Conservation (phyloP, 306 rosid genomes). For the Sicyos baderoa region DNA sequence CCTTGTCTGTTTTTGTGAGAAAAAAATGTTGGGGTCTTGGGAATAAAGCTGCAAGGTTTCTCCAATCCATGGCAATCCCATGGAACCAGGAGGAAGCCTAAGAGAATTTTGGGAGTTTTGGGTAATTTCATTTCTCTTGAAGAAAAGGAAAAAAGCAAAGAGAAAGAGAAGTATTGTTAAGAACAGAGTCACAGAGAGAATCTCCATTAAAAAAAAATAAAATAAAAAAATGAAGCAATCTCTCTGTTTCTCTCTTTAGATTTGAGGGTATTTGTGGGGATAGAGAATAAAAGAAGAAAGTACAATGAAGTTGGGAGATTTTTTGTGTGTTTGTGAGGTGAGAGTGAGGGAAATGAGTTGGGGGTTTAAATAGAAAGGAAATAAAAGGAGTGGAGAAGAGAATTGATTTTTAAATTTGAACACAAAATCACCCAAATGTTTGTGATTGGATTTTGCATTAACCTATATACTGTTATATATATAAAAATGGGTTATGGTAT, state of each 20-base stretch:
- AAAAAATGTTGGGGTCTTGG: conserved; percentile 67
- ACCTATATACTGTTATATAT: no score
- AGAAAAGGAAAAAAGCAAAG: conserved; percentile 30
- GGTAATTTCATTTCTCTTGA: conserved; percentile 23
- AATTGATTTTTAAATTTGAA: background rate
- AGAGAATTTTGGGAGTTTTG: background rate
- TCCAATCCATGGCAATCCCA: conserved; percentile 82
- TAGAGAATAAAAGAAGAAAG: background rate
- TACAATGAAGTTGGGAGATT: background rate
- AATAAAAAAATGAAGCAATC: background rate
- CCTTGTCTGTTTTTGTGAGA: conserved; percentile 69
- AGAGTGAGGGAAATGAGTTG: conserved; percentile 22
- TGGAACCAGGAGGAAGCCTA: conserved; percentile 80
- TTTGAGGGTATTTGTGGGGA: background rate
- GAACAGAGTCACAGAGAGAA: conserved; percentile 20
- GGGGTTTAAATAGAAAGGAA: conserved; percentile 12
- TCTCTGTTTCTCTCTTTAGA: conserved; percentile 15
- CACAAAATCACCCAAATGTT: conserved; percentile 11
- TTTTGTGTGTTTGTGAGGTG: background rate
- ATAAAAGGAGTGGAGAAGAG: no score
- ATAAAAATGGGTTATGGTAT: no score
- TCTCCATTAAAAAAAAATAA: conserved; percentile 61
- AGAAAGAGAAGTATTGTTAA: conserved; percentile 30
- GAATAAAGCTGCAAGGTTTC: conserved; percentile 70
- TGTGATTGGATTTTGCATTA: background rate